These are phyloP conservation scores for Phytophthora meadii DNA, from an alignment of 352 stramenopile species.

Conservation along the genomic window DNA sequence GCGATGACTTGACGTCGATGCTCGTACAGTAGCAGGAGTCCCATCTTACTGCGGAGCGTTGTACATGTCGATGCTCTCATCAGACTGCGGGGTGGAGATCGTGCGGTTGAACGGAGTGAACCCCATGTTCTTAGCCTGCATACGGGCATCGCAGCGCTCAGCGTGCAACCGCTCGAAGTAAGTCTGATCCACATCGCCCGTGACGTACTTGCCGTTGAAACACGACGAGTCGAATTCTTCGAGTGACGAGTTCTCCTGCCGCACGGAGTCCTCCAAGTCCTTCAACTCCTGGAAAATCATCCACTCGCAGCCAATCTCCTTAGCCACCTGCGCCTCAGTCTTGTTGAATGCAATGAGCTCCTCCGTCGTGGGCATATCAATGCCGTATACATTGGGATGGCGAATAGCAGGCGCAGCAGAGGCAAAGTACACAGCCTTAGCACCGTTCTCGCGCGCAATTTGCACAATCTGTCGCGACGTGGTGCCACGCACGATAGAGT, in stretches of 20 bases:
- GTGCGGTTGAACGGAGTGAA: conserved; percentile 80
- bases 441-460: conserved; percentile 98
- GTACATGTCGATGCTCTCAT: conserved; percentile 91
- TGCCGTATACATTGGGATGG: conserved; percentile 99
- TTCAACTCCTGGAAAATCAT: conserved; percentile 94
- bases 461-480: conserved; percentile 98
- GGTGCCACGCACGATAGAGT: conserved; percentile 99
- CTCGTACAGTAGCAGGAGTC: conserved; percentile 11
- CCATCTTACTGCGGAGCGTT: conserved; percentile 79
- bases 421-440: conserved; percentile 96
- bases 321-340: conserved; percentile 94
- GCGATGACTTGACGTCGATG: conserved; percentile 21
- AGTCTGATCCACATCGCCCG: conserved; percentile 88
- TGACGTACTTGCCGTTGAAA: conserved; percentile 98
- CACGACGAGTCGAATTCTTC: conserved; percentile 96
- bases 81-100: conserved; percentile 77
- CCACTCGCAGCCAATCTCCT: conserved; percentile 95
- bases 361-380: conserved; percentile 98
- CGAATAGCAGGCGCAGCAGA: conserved; percentile 97
- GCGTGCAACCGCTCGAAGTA: conserved; percentile 87
- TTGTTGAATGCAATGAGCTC: conserved; percentile 98
- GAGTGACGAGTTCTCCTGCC: conserved; percentile 74
- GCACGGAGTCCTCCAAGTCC: conserved; percentile 92
- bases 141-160: conserved; percentile 82
- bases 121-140: conserved; percentile 88